Conservation (phyloP, 1,284 basidiomycete species). For the Vanrija humicola region DNA sequence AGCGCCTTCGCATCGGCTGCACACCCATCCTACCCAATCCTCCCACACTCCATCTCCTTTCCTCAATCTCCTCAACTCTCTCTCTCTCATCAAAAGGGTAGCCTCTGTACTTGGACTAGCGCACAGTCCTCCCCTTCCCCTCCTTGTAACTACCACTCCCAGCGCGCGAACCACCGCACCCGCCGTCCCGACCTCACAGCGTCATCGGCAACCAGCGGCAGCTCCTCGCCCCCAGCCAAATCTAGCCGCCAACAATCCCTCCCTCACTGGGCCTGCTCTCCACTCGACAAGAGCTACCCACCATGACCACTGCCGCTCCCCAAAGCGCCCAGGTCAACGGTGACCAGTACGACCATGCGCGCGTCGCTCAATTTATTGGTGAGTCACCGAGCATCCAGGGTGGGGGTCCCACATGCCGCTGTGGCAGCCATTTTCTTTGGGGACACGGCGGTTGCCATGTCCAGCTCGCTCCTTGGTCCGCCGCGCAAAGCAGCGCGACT, state of each 20-base stretch:
- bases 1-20: background rate
- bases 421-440: too few species aligned
- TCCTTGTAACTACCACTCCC: background rate
- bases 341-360: conserved; percentile 53
- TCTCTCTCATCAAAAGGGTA: background rate
- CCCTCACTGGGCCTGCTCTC: background rate
- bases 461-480: background rate
- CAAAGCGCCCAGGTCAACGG: conserved; percentile 15
- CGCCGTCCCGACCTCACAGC: background rate
- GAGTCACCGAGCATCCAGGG: conserved; percentile 20
- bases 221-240: too few species aligned
- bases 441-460: background rate
- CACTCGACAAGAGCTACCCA: conserved; percentile 1
- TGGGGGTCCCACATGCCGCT: too few species aligned
- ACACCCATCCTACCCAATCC: background rate
- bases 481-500: too few species aligned
- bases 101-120: too few species aligned
- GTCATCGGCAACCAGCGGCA: background rate
- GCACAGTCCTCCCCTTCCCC: background rate
- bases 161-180: background rate
- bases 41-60: background rate
- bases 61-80: background rate
- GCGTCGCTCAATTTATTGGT: conserved; percentile 80
- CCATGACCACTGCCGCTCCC: conserved; percentile 28
- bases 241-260: too few species aligned